These are phyloP conservation scores for Fusarium keratoplasticum DNA, from an alignment of 2,329 filamentous ascomycete species.

Conservation along the genomic window DNA sequence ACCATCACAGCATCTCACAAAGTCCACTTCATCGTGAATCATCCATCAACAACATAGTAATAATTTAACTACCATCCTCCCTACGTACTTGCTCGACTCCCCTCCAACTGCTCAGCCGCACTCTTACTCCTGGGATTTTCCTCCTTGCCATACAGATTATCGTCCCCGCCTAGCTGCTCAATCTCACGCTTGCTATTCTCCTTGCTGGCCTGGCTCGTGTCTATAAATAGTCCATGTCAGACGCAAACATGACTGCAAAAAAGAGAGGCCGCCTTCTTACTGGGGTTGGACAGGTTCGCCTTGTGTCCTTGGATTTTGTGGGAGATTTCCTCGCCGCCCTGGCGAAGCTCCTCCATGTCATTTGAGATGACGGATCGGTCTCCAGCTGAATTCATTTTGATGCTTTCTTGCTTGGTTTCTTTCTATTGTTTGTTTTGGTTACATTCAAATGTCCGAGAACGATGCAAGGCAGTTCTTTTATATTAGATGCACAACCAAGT, in stretches of 20 bases:
- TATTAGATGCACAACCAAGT: neutral
- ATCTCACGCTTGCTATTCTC: slow-evolving; percentile 56
- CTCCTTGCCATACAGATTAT: slow-evolving; percentile 56
- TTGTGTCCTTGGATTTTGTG: slow-evolving; percentile 55
- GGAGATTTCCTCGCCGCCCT: slow-evolving; percentile 44
- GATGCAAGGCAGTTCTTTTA: neutral
- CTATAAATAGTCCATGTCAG: slow-evolving; percentile 39
- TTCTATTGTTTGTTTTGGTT: neutral
- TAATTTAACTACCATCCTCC: neutral
- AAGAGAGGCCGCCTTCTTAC: slow-evolving; percentile 39
- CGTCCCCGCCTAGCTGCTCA: slow-evolving; percentile 56
- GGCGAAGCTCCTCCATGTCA: slow-evolving; percentile 55
- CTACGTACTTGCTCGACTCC: slow-evolving; percentile 45
- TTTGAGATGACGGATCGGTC: slow-evolving; percentile 54
- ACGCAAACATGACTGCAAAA: neutral
- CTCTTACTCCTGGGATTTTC: slow-evolving; percentile 56
- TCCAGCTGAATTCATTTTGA: slow-evolving; percentile 48
- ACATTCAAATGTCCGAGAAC: too few species aligned
- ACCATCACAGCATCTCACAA: neutral
- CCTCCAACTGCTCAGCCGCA: slow-evolving; percentile 54
- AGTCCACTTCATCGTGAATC: neutral
- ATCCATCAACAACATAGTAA: neutral
- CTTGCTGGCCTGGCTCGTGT: slow-evolving; percentile 59
- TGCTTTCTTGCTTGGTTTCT: neutral
- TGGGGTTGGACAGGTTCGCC: slow-evolving; percentile 61